These are phyloP conservation scores for Cladophialophora carrionii DNA, from an alignment of 2,329 filamentous ascomycete genomes.

Conservation along the genomic window DNA sequence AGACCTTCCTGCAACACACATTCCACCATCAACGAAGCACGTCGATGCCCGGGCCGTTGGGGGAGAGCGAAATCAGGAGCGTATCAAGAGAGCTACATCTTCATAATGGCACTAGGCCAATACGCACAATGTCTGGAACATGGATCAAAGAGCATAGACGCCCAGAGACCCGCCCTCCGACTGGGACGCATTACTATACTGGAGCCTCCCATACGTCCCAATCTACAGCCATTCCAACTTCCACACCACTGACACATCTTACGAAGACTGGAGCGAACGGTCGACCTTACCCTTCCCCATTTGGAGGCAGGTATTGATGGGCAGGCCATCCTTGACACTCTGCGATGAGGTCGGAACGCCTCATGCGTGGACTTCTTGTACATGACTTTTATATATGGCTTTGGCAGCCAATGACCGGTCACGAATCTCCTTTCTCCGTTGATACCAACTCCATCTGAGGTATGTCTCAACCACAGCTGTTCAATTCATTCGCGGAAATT, in stretches of 20 bases:
- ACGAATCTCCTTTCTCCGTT: background rate
- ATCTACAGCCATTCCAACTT: background rate
- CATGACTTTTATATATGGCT: conserved; percentile 2
- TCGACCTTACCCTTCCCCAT: background rate
- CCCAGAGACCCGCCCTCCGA: background rate
- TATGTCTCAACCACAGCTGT: background rate
- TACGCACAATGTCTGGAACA: conserved; percentile 26
- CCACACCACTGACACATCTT: background rate
- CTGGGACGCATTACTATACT: background rate
- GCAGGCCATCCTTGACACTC: background rate
- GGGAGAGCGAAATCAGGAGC: background rate
- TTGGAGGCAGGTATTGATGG: background rate
- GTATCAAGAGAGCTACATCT: conserved; percentile 12
- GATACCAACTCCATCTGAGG: background rate
- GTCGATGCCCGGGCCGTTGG: conserved; percentile 22
- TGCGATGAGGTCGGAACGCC: background rate
- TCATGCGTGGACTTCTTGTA: conserved; percentile 4
- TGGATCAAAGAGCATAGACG: conserved; percentile 15
- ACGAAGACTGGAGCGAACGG: background rate
- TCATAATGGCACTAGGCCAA: conserved; percentile 15
- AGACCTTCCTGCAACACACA: conserved; percentile 30
- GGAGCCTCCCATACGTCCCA: background rate
- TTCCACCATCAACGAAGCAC: conserved; percentile 27
- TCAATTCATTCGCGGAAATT: background rate
- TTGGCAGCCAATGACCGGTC: background rate